Conservation (phyloP, 2,329 filamentous ascomycete species). For the Stagonosporopsis chrysanthemi region DNA sequence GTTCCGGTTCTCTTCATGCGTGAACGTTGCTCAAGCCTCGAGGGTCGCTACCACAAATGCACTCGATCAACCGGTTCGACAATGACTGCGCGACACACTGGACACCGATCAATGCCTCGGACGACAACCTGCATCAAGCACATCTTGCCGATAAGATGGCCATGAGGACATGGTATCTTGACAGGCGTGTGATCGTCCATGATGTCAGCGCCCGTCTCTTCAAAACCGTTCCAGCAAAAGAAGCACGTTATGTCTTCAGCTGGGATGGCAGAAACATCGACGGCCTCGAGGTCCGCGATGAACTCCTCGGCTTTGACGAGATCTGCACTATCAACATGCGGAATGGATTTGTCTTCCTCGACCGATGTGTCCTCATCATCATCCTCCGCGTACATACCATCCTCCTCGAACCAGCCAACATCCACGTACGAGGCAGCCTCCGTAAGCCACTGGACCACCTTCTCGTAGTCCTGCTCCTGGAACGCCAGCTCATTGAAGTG, state of each 20-base stretch:
- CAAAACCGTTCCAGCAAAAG: background rate
- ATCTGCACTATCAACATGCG: background rate
- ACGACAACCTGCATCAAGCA: conserved; percentile 19
- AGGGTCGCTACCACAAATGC: background rate
- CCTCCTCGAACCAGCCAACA: no score
- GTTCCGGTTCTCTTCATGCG: no score
- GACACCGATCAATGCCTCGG: conserved; percentile 8
- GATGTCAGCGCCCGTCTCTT: background rate
- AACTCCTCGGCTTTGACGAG: background rate
- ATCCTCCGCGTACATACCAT: no score
- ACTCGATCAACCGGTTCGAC: background rate
- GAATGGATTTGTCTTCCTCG: background rate
- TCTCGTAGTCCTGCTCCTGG: background rate
- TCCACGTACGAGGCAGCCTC: no score
- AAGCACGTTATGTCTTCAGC: background rate
- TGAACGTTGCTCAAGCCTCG: background rate
- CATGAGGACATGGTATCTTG: conserved; percentile 14
- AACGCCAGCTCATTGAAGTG: background rate
- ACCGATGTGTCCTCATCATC: no score
- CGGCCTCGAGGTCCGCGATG: background rate
- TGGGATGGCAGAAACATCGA: background rate
- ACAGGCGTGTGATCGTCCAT: conserved; percentile 17
- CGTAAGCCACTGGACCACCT: background rate
- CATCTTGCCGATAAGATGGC: conserved; percentile 20
- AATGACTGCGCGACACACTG: conserved; percentile 16